A percentile compares a stretch with the other conserved stretches of the same genome.
These are phyloP conservation scores for Falciphora oryzae DNA, from an alignment of 2,329 filamentous ascomycete genomes.

Conservation along the genomic window DNA sequence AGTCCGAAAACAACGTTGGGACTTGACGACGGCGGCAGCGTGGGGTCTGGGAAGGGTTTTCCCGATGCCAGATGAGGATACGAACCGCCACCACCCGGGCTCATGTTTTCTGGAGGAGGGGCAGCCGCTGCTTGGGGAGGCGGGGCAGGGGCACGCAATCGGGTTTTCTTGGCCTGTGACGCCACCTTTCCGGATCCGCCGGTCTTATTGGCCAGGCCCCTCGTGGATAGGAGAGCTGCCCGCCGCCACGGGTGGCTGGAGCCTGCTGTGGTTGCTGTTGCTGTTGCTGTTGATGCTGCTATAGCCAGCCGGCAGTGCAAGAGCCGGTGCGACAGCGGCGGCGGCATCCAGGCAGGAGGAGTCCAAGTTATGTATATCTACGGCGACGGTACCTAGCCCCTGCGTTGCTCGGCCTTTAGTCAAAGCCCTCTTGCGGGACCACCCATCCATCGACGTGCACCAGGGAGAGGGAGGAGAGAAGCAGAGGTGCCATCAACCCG, in stretches of 20 bases:
- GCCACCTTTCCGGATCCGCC: conserved; percentile 5
- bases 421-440: not conserved
- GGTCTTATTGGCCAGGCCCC: conserved; percentile 4
- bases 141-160: conserved; percentile 15
- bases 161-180: conserved; percentile 1
- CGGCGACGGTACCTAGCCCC: not conserved
- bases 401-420: too few species aligned
- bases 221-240: not conserved
- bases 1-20: not conserved
- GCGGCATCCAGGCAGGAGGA: not conserved
- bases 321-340: not conserved
- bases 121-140: conserved; percentile 15
- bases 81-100: not conserved
- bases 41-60: not conserved
- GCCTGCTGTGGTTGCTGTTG: not conserved
- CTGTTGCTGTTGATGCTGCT: not conserved
- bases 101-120: conserved; percentile 21
- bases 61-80: conserved; percentile 1
- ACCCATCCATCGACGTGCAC: not conserved
- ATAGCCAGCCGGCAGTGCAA: not conserved
- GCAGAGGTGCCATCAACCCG: too few species aligned
- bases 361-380: not conserved
- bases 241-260: not conserved
- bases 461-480: not conserved
- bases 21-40: not conserved